phyloP scores from a whole-genome alignment of 1,284 basidiomycete species.

The Marasmius tenuissimus region DNA sequence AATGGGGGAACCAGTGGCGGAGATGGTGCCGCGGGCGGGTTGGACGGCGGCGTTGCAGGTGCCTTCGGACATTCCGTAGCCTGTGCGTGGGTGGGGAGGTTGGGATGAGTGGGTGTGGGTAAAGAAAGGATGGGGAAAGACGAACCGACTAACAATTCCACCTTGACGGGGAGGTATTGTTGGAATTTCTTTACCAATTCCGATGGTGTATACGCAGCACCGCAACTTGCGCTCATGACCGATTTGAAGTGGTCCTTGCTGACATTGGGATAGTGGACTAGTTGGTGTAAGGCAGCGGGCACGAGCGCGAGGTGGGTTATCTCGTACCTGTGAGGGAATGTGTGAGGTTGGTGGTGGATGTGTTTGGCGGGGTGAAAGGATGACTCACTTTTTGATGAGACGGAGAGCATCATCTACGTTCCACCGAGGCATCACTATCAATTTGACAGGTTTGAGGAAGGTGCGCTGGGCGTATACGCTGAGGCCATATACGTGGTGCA shows the following conservation, averaged over 20 bases:
- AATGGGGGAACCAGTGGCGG: conserved; percentile 41
- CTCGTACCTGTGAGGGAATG: conserved; percentile 39
- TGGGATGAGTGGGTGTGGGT: not conserved
- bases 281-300: conserved; percentile 67
- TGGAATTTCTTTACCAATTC: conserved; percentile 45
- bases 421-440: conserved; percentile 62
- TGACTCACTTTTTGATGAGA: conserved; percentile 40
- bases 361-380: conserved; percentile 5
- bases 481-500: conserved; percentile 70
- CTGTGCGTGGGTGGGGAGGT: conserved; percentile 29
- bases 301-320: conserved; percentile 53
- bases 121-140: not conserved
- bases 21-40: conserved; percentile 31
- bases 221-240: conserved; percentile 43
- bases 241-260: conserved; percentile 53
- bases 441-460: conserved; percentile 37
- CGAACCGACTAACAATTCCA: conserved; percentile 47
- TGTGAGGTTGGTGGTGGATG: conserved; percentile 13
- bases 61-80: conserved; percentile 77
- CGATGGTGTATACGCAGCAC: conserved; percentile 67
- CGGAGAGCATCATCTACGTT: conserved; percentile 42
- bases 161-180: conserved; percentile 32
- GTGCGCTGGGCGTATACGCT: not conserved
- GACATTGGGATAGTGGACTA: conserved; percentile 55
- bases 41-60: conserved; percentile 36